phyloP scores from a whole-genome alignment of 306 rosid species.

The Myrica gale region DNA sequence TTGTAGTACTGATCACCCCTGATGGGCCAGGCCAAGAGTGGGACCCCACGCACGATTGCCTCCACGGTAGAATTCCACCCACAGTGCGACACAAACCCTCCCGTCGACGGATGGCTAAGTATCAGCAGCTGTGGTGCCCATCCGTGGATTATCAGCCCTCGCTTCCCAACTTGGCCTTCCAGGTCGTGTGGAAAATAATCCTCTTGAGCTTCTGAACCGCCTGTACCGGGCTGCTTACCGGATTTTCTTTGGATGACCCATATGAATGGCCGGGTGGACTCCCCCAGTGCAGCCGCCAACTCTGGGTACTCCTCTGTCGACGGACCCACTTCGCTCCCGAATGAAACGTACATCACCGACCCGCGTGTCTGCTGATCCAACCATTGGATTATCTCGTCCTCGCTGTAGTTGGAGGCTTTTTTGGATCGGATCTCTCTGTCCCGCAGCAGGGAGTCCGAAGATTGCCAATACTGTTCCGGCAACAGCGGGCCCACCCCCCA shows the following conservation, averaged over 20 bases:
- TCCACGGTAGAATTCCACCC: constrained; percentile 78
- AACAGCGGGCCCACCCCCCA: constrained; percentile 77
- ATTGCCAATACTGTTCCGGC: constrained; percentile 60
- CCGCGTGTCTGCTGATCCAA: constrained; percentile 49
- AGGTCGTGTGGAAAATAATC: constrained; percentile 44
- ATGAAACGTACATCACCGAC: constrained; percentile 53
- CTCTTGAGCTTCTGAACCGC: constrained; percentile 24
- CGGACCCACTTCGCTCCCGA: constrained; percentile 60
- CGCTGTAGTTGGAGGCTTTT: constrained; percentile 32
- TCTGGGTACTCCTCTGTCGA: constrained; percentile 37
- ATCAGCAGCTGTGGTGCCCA: constrained; percentile 80
- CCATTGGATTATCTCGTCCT: constrained; percentile 56
- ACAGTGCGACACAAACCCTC: constrained; percentile 67
- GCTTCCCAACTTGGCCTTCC: constrained; percentile 33
- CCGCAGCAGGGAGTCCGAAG: constrained; percentile 33
- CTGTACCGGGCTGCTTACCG: constrained; percentile 22
- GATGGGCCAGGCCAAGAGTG: constrained; percentile 65
- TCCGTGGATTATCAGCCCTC: constrained; percentile 59
- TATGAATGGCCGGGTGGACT: constrained; percentile 38
- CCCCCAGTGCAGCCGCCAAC: constrained; percentile 46
- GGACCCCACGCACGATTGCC: constrained; percentile 57
- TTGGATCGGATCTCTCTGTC: constrained; percentile 39
- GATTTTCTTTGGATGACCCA: constrained; percentile 48
- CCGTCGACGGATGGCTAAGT: constrained; percentile 66
- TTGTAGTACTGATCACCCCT: constrained; percentile 57